A percentile compares a stretch with the other conserved stretches of the same genome.
phyloP scores from a whole-genome alignment of 2,329 filamentous ascomycete species.

The Diaporthe sp. region DNA sequence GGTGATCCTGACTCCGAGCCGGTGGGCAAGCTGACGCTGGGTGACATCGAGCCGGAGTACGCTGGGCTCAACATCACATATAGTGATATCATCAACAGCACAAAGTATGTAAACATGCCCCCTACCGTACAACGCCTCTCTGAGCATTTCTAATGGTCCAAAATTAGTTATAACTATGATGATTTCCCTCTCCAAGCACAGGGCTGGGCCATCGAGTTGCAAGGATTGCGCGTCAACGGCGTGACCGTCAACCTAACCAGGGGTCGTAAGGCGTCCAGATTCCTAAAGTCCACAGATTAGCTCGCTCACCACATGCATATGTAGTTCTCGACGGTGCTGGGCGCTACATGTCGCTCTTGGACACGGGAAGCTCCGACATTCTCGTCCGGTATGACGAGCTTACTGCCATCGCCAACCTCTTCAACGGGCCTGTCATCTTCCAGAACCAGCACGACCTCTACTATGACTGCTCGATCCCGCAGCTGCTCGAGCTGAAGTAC shows the following conservation, averaged over 20 bases:
- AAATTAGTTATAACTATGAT: neutral
- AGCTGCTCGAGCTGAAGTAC: slow-evolving; percentile 13
- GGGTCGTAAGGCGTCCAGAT: neutral
- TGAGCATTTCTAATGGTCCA: neutral
- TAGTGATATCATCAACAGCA: slow-evolving; percentile 25
- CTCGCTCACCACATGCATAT: neutral
- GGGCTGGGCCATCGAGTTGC: slow-evolving; percentile 17
- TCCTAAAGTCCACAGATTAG: too few relatives aligned
- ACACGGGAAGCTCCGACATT: slow-evolving; percentile 10
- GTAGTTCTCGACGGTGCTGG: neutral
- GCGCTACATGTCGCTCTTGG: slow-evolving; percentile 13
- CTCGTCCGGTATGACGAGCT: slow-evolving; percentile 7
- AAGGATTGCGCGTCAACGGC: slow-evolving; percentile 11
- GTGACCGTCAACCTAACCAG: slow-evolving; percentile 10
- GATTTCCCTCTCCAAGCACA: slow-evolving; percentile 12
- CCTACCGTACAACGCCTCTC: rapidly evolving
- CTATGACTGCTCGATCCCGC: slow-evolving; percentile 22
- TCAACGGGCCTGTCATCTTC: slow-evolving; percentile 12
- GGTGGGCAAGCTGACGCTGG: slow-evolving; percentile 4
- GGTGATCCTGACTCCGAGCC: slow-evolving; percentile 4
- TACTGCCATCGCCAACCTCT: neutral
- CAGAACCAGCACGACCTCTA: slow-evolving; percentile 14
- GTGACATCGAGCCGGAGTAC: slow-evolving; percentile 10
- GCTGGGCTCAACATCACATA: slow-evolving; percentile 18
- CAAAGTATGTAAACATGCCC: neutral